Base-by-base conservation (phyloP, 108 stramenopile genomes). In the Licmophora abbreviata region DNA sequence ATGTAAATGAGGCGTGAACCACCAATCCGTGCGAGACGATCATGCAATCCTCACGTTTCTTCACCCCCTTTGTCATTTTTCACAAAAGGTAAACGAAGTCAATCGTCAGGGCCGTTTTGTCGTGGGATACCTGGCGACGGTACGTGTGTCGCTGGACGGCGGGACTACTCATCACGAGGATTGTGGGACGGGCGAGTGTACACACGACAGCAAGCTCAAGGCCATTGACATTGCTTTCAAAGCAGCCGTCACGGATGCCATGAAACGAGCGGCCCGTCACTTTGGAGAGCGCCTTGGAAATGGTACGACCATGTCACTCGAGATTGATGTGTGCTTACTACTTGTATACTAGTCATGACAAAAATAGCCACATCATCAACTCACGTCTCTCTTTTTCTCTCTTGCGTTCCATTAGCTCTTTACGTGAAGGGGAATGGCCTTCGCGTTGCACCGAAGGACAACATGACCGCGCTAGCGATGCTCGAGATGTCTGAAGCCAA, bases 181-280 rank as follows among this genome's bases (percentile, higher is more conserved):
- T 46, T 61, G 59, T 15, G 69, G 69, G 1, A 64, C 69, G 1
- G 69, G 69, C n/a, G 69, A 71, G 6, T 64, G 64, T 0, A 71
- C 61, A 6, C 48, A 71, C 37, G 44, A 53, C 1, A 61, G 33
- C 27, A 71, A 71, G 51, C 30, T 71, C 12, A 54, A 66, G 32
- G 69, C 69, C 2, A 64, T 66, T 32, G 69, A 71, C 28, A 71
- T 66, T 42, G 69, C 69, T 29, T 32, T 71, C 28, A 71, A 71
- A n/a, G 55, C 64, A 7, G 69, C 69, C 0, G 48, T 71, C 17
- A 71, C 69, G 0, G 69, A 71, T 61, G 69, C 64, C 1, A 66
- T 71, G 64, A 71, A 71, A 38, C 59, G 69, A 14, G 69, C 69
- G 0, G 64, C 69, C 7, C 29, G 69, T 24, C 69, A 71, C 30